Evolutionary conservation across 177 flowering plant genomes (phyloP), one percentile per base, ranked within the genome.

Genomic region (Vitis hybrid): DNA sequence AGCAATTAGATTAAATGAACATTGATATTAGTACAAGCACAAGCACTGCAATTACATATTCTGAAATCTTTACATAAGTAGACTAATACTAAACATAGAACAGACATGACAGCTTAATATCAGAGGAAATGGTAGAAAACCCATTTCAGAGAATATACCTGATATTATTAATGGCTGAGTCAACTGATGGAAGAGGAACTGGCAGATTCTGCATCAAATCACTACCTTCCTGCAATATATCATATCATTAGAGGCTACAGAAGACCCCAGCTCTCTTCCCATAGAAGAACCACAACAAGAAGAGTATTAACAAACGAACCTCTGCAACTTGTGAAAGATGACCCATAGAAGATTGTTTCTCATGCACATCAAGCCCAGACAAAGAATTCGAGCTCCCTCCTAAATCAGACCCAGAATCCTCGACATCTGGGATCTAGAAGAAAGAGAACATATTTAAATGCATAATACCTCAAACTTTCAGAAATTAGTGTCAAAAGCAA

Each of bases 361-460:
- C 85, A 48, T 67, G 76, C 31, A 22, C 57, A 55, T 85, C 87
- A 50, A 81, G 67, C n/a, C 73, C 74, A 66, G 73, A 50, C 12
- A 82, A 61, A 18, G 80, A 74, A 79, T 45, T 79, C 51, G 82
- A 78, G 74, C 71, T 81, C 34, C 76, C 86, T 29, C 69, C 82
- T 68, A 72, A 85, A 7, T 86, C 89, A 61, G 82, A 50, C 50
- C 74, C 26, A 61, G 67, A 39, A n/a, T 91, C 97, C 53, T 91
- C 99, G 65, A 66, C 60, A 72, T 91, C 98, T 66, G 82, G 97
- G 71, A 91, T 91, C 98, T 94, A 75, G 57, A 49, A 50, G 61
- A 68, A 63, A 18, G 52, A 19, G 55, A 55, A 58, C 26, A 16
- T 57, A 50, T 16, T 9, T 10, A 65, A 10, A 50, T 11, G 19